Base-by-base conservation (phyloP, 2,329 filamentous ascomycete species). In the Graphilbum ipis-grandicollis region DNA sequence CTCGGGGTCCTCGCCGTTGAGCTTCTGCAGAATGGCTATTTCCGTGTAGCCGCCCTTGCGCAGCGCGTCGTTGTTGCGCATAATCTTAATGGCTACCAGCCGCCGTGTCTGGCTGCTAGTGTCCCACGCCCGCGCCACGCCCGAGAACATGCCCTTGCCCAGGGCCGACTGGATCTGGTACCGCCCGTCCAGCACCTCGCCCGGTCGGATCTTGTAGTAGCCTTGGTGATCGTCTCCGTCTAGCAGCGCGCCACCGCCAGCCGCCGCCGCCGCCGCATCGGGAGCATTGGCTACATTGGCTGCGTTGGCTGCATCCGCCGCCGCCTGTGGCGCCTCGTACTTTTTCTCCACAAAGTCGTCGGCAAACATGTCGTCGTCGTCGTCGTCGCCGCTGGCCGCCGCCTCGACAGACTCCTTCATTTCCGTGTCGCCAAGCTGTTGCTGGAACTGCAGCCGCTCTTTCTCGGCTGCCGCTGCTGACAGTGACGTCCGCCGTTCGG, bases 1-100 rank as follows among this genome's bases (percentile, higher is more conserved):
- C 19, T 93, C 82, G 0, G 80, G 76, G 52, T 98, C 90, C 22
- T 80, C 75, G 33, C 79, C 75, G 48, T 80, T 84, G 38, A 98
- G 71, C 51, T 88, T 86, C 52, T 90, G 74, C 33, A 98, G 60
- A 45, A 96, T 93, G 31, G 83, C 80, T 52, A 96, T 92, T 55
- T 98, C 90, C 40, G 90, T 94, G 56, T 85, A 76, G 17, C 86
- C 90, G 33, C 85, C 86, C 56, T 93, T 94, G 46, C 76, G 71
- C 55, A 94, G 79, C 12, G 83, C 81, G 51, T 93, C 86, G 50
- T 98, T 96, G 56, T 92, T 92, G 44, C 90, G 81, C 57, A 96
- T 93, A 48, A 98, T 90, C 60, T 98, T 98, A 66, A 98, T 81
- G 19, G 90, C 90, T 23, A 96, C 86, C n/a, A 80, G 55, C 47